Base-by-base conservation (phyloP, 768 basidiomycete species). In the Termitomyces sp. region DNA sequence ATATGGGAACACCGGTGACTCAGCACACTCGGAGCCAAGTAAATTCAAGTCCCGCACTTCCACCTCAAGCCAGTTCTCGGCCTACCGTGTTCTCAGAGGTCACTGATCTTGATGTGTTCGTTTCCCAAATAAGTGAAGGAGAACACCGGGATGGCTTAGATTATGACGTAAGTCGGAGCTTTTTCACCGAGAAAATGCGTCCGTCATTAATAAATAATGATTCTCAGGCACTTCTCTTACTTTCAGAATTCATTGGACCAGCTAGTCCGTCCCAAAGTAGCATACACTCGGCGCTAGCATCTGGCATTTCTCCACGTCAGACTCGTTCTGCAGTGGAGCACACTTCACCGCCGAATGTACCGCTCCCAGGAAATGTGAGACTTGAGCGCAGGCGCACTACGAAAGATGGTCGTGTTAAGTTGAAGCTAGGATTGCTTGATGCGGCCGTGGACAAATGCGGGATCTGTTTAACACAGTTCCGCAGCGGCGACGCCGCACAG, bases 401-500 rank as follows among this genome's bases (percentile, higher is more conserved):
- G 47, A 74, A 74, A 60, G 80, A 88, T 62, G 88, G 89, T 5
- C 84, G 84, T 42, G 75, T 84, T 53, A 91, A 90, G 72, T 63
- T 89, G 44, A 91, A 89, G 72, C 68, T 90, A 48, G 74, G 76
- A 8, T 66, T 91, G 49, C 70, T 88, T 19, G 89, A 85, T 39
- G 73, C 79, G 14, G 64, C 74, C 1, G 88, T 91, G 34, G 82
- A 86, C 59, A 81, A 81, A 64, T 92, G 90, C 68, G 79, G 84
- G 40, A 84, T 90, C 49, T 91, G 90, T 66, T 71, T 89, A 66
- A 79, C 76, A 46, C 85, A 85, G 70, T 91, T 89, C 72, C 83
- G 74, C 69, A 75, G 72, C 8, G 79, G 70, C 17, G 85, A 91
- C 56, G 61, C 64, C 55, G 86, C 79, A 14, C 79, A 79, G 34